These are phyloP conservation scores for Taphrina populina DNA, from an alignment of 1,139 yeast species.

Conservation along the genomic window DNA sequence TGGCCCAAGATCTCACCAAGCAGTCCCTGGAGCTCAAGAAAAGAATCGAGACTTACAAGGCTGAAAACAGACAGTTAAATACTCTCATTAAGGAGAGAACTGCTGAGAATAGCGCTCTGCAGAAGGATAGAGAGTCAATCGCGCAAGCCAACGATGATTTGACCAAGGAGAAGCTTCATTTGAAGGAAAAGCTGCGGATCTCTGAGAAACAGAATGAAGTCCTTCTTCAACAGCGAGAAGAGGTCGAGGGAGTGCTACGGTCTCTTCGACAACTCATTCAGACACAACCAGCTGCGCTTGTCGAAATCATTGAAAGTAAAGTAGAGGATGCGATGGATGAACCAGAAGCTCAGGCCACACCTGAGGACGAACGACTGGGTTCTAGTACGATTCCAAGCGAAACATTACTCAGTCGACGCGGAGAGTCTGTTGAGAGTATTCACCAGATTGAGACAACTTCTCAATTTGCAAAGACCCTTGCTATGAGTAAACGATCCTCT, in stretches of 20 bases:
- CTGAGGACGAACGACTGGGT: background rate
- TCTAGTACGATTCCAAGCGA: background rate
- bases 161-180: constrained; percentile 13
- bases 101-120: constrained; percentile 6
- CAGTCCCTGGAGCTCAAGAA: constrained; percentile 29
- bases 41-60: constrained; percentile 30
- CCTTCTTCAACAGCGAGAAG: constrained; percentile 26
- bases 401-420: too few relatives aligned
- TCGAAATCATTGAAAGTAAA: constrained; percentile 8
- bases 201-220: constrained; percentile 18
- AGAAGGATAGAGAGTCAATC: constrained; percentile 10
- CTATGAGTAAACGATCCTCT: constrained; percentile 1
- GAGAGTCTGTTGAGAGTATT: too few relatives aligned
- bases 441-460: constrained; percentile 12
- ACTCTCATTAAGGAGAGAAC: constrained; percentile 8
- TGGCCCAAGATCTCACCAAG: constrained; percentile 28
- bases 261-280: constrained; percentile 23
- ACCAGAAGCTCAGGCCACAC: background rate
- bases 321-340: too few relatives aligned
- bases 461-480: background rate
- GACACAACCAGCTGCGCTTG: constrained; percentile 25
- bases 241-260: constrained; percentile 18
- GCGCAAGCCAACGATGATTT: constrained; percentile 11
- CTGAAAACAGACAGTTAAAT: constrained; percentile 21
- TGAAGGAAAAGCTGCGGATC: constrained; percentile 24